Conservation (phyloP, 2,329 filamentous ascomycete genomes). For the Fusarium scirpi region DNA sequence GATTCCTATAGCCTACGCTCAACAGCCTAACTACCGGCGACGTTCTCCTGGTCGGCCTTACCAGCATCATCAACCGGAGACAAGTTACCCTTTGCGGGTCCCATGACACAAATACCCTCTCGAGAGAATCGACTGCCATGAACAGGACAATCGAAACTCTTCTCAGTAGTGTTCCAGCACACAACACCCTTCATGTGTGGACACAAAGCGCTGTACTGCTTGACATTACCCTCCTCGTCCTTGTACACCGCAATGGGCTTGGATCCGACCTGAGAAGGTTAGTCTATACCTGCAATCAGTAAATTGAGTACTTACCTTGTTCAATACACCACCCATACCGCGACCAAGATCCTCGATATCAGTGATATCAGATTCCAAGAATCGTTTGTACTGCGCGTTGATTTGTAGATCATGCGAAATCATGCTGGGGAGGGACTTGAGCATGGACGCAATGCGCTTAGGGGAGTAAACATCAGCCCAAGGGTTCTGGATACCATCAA, state of each 20-base stretch:
- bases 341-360: slow-evolving; percentile 67
- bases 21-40: slow-evolving; percentile 4
- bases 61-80: slow-evolving; percentile 7
- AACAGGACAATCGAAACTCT: slow-evolving; percentile 66
- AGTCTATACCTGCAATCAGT: neutral
- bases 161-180: slow-evolving; percentile 66
- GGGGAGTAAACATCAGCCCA: slow-evolving; percentile 65
- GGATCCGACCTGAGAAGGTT: slow-evolving; percentile 16
- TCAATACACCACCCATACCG: slow-evolving; percentile 65
- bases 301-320: slow-evolving; percentile 47
- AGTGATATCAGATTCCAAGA: slow-evolving; percentile 63
- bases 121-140: slow-evolving; percentile 55
- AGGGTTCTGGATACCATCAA: slow-evolving; percentile 60
- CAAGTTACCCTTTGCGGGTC: slow-evolving; percentile 26
- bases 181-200: slow-evolving; percentile 68
- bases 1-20: too few relatives aligned
- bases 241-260: slow-evolving; percentile 68
- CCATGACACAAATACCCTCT: slow-evolving; percentile 37
- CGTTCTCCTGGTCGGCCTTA: slow-evolving; percentile 9
- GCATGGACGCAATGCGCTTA: slow-evolving; percentile 58
- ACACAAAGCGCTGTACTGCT: slow-evolving; percentile 65
- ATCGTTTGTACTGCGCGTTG: slow-evolving; percentile 68
- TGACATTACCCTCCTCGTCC: slow-evolving; percentile 63
- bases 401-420: slow-evolving; percentile 65
- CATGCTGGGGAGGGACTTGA: slow-evolving; percentile 59